phyloP scores from a whole-genome alignment of 371 early-diverging fungal species.

The Dinochytrium kinnereticum region DNA sequence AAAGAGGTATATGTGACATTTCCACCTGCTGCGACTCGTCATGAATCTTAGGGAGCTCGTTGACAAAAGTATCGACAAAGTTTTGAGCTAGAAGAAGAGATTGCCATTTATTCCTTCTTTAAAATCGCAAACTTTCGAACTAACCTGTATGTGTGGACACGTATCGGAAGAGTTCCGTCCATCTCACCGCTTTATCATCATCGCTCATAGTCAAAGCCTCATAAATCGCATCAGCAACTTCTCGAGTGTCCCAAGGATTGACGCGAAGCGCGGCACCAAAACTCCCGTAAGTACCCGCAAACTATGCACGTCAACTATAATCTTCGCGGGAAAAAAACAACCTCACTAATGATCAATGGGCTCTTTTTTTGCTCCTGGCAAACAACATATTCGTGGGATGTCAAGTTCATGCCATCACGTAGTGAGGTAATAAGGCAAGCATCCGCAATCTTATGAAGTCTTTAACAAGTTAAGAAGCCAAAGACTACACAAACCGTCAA shows the following conservation, averaged over 20 bases:
- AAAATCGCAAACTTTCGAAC: background rate
- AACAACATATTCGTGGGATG: conserved; percentile 94
- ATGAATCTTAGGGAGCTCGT: conserved; percentile 63
- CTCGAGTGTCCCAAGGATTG: conserved; percentile 88
- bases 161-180: conserved; percentile 68
- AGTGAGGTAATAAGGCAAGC: conserved; percentile 90
- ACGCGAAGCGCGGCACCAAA: conserved; percentile 82
- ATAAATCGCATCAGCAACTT: conserved; percentile 84
- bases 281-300: conserved; percentile 94
- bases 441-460: conserved; percentile 70
- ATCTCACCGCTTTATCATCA: conserved; percentile 66
- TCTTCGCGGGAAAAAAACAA: conserved; percentile 4
- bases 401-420: conserved; percentile 97
- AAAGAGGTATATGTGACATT: conserved; percentile 66
- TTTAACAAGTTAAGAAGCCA: background rate
- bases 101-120: background rate
- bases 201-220: conserved; percentile 76
- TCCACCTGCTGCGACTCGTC: conserved; percentile 62
- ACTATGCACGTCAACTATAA: no score
- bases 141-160: conserved; percentile 74
- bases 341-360: conserved; percentile 73
- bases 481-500: conserved; percentile 62
- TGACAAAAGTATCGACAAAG: conserved; percentile 54
- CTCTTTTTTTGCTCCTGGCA: conserved; percentile 85
- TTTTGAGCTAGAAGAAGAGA: conserved; percentile 37